These are phyloP conservation scores for Solanum bulbocastanum DNA, from an alignment of 257 asterid genomes.

Conservation along the genomic window DNA sequence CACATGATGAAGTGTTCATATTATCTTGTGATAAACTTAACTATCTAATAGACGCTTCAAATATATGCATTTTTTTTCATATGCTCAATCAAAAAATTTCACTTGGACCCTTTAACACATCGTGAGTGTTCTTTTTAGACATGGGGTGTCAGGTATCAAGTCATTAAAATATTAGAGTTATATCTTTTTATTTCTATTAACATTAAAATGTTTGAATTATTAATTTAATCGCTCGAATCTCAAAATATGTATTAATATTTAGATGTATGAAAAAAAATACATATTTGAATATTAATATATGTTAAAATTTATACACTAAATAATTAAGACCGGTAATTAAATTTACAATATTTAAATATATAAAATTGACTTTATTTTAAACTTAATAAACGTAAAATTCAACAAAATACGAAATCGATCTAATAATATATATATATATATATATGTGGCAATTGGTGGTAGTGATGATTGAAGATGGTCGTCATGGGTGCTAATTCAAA, in stretches of 20 bases:
- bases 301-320: not conserved
- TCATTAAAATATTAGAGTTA: not conserved
- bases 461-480: not conserved
- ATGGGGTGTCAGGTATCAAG: not conserved
- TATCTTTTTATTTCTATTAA: not conserved
- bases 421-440: not conserved
- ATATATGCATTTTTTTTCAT: too few species aligned
- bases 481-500: accelerated
- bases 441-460: not conserved
- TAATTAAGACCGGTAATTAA: not conserved
- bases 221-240: not conserved
- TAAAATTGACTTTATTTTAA: not conserved
- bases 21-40: not conserved
- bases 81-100: not conserved
- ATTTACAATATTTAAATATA: not conserved
- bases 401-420: not conserved
- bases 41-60: not conserved
- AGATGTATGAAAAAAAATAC: not conserved
- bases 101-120: not conserved
- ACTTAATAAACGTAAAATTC: not conserved
- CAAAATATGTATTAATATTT: not conserved
- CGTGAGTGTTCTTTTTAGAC: not conserved
- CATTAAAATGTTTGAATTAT: not conserved
- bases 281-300: not conserved
- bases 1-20: not conserved